phyloP scores from a whole-genome alignment of 305 asterid species.

The Nicotiana rustica region DNA sequence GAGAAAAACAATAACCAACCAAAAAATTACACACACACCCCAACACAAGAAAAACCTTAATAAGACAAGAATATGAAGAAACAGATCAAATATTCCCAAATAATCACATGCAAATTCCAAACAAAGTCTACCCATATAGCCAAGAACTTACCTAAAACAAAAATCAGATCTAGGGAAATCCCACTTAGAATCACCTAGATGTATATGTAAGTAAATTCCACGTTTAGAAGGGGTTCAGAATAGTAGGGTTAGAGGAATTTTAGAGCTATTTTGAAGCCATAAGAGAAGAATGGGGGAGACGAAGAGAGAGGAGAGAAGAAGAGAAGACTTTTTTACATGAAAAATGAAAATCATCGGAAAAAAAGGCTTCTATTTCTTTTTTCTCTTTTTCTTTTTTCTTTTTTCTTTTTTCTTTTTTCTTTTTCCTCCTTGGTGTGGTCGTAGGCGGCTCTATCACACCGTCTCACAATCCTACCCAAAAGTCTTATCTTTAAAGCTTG shows the following conservation, averaged over 20 bases:
- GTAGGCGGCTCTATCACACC: constrained; percentile 6
- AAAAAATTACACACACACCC: background rate
- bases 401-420: background rate
- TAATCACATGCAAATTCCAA: constrained; percentile 1
- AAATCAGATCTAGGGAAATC: constrained; percentile 35
- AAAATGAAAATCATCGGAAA: constrained; percentile 29
- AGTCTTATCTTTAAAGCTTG: no score
- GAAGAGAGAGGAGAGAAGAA: constrained; percentile 27
- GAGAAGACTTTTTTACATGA: constrained; percentile 25
- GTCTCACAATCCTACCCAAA: background rate
- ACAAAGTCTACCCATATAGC: constrained; percentile 17
- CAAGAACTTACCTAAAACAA: constrained; percentile 25
- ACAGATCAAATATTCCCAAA: constrained; percentile 15
- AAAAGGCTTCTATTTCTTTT: background rate
- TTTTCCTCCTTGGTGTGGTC: constrained; percentile 1
- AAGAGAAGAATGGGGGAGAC: background rate
- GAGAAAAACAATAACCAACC: background rate
- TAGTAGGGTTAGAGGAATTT: background rate
- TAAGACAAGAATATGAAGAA: background rate
- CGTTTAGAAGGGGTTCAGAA: background rate
- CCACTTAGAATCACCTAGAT: constrained; percentile 7
- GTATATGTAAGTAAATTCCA: background rate
- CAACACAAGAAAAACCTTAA: constrained; percentile 26
- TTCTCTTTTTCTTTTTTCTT: background rate
- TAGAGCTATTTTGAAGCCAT: constrained; percentile 16